Evolutionary conservation across 2,329 filamentous ascomycete species (phyloP).

Genomic region (Trichophyton schoenleinii): DNA sequence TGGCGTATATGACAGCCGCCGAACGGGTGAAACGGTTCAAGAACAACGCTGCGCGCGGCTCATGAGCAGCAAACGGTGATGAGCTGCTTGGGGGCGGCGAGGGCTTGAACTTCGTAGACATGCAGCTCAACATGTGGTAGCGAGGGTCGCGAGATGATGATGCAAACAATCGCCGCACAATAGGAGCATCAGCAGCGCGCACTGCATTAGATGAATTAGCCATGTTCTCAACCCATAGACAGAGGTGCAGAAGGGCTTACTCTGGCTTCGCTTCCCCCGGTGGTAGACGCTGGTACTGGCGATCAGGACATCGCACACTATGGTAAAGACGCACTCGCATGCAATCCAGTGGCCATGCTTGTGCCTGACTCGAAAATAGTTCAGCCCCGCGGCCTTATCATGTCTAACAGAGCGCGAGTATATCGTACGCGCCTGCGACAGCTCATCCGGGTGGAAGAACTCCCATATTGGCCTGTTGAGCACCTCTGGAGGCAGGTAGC

Average conservation of each 20-base stretch:
- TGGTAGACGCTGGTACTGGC: constrained; percentile 71
- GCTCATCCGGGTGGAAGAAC: constrained; percentile 72
- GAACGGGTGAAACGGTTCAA: constrained; percentile 76
- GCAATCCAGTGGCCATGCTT: constrained; percentile 59
- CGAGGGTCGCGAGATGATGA: constrained; percentile 70
- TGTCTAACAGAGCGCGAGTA: constrained; percentile 62
- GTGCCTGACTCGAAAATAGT: constrained; percentile 62
- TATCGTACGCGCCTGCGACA: constrained; percentile 59
- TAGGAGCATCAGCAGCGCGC: constrained; percentile 62
- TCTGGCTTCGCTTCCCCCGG: constrained; percentile 55
- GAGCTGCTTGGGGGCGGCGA: constrained; percentile 38
- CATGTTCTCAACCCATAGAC: not conserved
- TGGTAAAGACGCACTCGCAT: constrained; percentile 80
- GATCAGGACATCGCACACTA: constrained; percentile 78
- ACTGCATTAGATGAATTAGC: constrained; percentile 37
- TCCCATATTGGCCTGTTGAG: constrained; percentile 68
- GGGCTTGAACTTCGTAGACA: constrained; percentile 60
- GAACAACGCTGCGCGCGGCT: constrained; percentile 72
- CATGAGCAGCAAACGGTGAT: constrained; percentile 39
- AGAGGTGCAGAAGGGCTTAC: constrained; percentile 40
- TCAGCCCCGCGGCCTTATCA: constrained; percentile 73
- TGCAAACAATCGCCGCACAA: constrained; percentile 60
- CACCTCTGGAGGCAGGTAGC: constrained; percentile 64
- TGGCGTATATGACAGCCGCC: constrained; percentile 75
- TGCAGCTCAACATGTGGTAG: constrained; percentile 78